These are phyloP conservation scores for Microthyrium microscopicum DNA, from an alignment of 2,329 filamentous ascomycete genomes.

Conservation along the genomic window DNA sequence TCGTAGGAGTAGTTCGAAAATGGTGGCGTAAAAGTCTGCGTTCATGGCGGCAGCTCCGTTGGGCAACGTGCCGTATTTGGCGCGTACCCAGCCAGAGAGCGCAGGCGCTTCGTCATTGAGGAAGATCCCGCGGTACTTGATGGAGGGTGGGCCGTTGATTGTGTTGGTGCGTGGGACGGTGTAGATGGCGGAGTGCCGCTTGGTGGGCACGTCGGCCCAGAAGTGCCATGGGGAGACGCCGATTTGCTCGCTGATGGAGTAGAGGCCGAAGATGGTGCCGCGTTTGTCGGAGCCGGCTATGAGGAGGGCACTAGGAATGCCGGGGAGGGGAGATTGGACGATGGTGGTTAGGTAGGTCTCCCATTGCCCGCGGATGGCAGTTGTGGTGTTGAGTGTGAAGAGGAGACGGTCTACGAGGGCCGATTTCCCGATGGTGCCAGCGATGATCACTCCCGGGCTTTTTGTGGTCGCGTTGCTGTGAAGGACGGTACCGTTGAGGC, in stretches of 20 bases:
- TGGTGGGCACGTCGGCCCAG: conserved; percentile 45
- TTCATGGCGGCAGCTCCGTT: conserved; percentile 29
- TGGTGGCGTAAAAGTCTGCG: conserved; percentile 48
- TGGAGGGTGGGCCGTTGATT: conserved; percentile 40
- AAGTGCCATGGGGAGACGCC: conserved; percentile 57
- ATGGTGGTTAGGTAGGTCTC: conserved; percentile 49
- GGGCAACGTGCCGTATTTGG: conserved; percentile 27
- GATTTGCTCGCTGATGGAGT: conserved; percentile 57
- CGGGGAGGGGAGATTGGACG: conserved; percentile 39
- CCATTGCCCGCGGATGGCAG: conserved; percentile 46
- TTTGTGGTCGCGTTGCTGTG: conserved; percentile 26
- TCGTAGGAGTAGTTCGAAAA: conserved; percentile 56
- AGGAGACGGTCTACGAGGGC: conserved; percentile 43
- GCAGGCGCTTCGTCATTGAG: conserved; percentile 55
- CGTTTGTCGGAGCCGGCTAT: conserved; percentile 51
- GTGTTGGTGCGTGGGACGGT: conserved; percentile 25
- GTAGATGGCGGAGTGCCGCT: conserved; percentile 36
- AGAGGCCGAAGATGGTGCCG: conserved; percentile 53
- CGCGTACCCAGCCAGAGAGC: conserved; percentile 47
- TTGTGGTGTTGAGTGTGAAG: conserved; percentile 38
- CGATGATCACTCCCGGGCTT: conserved; percentile 38
- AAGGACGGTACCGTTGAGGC: conserved; percentile 39
- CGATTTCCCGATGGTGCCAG: conserved; percentile 51
- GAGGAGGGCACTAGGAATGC: conserved; percentile 42
- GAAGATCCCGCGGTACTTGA: conserved; percentile 55